Evolutionary conservation across 176 grass and related monocot species (phyloP), one percentile per base, ranked within the genome.

Genomic region (Lolium perenne): DNA sequence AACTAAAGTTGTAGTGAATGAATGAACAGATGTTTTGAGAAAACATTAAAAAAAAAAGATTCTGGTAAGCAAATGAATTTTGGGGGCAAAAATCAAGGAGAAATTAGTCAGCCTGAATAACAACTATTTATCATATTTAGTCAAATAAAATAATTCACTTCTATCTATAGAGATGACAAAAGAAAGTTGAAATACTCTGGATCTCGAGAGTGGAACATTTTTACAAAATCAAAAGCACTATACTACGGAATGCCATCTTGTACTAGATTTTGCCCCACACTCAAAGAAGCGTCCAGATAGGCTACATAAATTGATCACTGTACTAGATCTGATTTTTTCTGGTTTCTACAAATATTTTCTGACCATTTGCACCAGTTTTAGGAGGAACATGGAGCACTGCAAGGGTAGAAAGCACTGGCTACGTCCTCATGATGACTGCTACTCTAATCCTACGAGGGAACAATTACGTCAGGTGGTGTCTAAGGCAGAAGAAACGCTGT

Each of bases 401-500:
- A 29, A 29, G 26, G 26, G 26, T 29, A 29, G 71, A 51, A 51
- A 75, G 13, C 71, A 74, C 46, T 74, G 6, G 46, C 50, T 74
- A 16, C 71, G 6, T 74, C 71, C 71, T 49, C 71, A 49, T 21
- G 46, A 3, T 74, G 57, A 66, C 10, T 50, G 15, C 8, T 51
- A 75, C 10, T 91, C 45, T 85, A 55, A 7, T 2, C 55, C 56
- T 66, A 79, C 22, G 54, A 7, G 14, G 35, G 49, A 76, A 35
- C 53, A 68, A 41, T 76, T 85, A 66, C 76, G 45, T 21, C 23
- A 29, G 29, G 26, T 66, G 6, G 5, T 53, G 43, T 77, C 76
- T 76, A 83, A 80, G 46, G 77, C n/a, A 77, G 76, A 79, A 62
- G n/a, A 67, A 14, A 17, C 38, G 16, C 77, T 77, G 85, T 80